A percentile compares a stretch with the other conserved stretches of the same genome.
These are phyloP conservation scores for Juglanconis juglandina DNA, from an alignment of 2,329 filamentous ascomycete species.

Conservation along the genomic window DNA sequence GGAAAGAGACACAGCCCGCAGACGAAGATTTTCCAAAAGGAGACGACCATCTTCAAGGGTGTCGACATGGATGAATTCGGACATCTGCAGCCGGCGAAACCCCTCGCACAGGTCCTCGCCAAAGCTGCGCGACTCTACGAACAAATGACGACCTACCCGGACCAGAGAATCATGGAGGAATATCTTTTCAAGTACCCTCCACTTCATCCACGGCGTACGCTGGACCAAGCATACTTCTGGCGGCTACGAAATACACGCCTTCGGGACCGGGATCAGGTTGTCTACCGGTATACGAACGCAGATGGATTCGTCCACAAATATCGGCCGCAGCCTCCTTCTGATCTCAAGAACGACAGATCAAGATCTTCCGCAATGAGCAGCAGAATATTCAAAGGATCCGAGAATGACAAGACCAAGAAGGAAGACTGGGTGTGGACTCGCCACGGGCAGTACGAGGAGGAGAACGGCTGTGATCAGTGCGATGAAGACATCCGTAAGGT, in stretches of 20 bases:
- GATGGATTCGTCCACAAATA: constrained; percentile 6
- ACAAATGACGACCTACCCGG: constrained; percentile 32
- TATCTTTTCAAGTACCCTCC: constrained; percentile 33
- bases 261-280: constrained; percentile 40
- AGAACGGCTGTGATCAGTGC: constrained; percentile 23
- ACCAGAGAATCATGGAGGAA: constrained; percentile 31
- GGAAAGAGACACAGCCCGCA: not conserved
- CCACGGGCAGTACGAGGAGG: constrained; percentile 16
- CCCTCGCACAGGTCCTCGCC: constrained; percentile 28
- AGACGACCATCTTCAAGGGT: constrained; percentile 8
- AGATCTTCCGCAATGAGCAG: constrained; percentile 14
- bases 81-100: constrained; percentile 4
- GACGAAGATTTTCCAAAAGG: not conserved
- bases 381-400: not conserved
- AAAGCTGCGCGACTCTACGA: constrained; percentile 33
- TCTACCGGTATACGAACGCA: constrained; percentile 34
- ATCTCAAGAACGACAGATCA: constrained; percentile 16
- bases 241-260: constrained; percentile 34
- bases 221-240: constrained; percentile 44
- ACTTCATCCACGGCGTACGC: constrained; percentile 40
- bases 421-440: constrained; percentile 16
- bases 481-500: constrained; percentile 25
- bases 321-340: constrained; percentile 1
- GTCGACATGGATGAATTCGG: constrained; percentile 1
- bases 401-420: not conserved